Evolutionary conservation across 2,329 filamentous ascomycete genomes (phyloP).

Genomic region (Pseudogymnoascus sp.): DNA sequence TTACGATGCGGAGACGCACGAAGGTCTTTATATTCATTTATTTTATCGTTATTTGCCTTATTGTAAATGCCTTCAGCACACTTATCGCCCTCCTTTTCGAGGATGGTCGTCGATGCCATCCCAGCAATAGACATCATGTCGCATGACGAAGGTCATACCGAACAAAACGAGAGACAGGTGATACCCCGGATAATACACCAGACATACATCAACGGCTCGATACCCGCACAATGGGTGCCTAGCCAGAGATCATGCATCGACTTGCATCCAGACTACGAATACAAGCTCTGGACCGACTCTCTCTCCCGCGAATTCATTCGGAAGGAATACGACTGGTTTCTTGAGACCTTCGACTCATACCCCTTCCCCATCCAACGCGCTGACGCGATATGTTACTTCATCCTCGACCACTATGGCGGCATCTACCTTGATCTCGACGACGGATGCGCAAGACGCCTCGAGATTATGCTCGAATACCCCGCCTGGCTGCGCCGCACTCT

Average conservation of each 20-base stretch:
- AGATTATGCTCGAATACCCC: slow-evolving; percentile 62
- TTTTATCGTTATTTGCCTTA: slow-evolving; percentile 53
- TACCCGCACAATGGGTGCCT: slow-evolving; percentile 58
- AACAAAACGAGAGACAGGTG: slow-evolving; percentile 45
- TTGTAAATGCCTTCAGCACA: slow-evolving; percentile 63
- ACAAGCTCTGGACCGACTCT: slow-evolving; percentile 71
- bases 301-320: slow-evolving; percentile 64
- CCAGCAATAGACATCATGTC: slow-evolving; percentile 58
- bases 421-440: slow-evolving; percentile 73
- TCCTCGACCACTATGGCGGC: slow-evolving; percentile 68
- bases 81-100: slow-evolving; percentile 63
- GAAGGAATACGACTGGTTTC: slow-evolving; percentile 69
- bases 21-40: slow-evolving; percentile 44
- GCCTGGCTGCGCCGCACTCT: slow-evolving; percentile 64
- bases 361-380: slow-evolving; percentile 69
- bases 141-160: slow-evolving; percentile 52
- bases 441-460: slow-evolving; percentile 33
- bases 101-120: slow-evolving; percentile 62
- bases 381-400: slow-evolving; percentile 73
- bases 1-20: slow-evolving; percentile 28
- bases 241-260: slow-evolving; percentile 62
- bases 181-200: slow-evolving; percentile 75
- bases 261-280: slow-evolving; percentile 65
- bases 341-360: slow-evolving; percentile 67
- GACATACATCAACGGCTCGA: slow-evolving; percentile 64